Percentiles rank a stretch among this genome's conserved stretches.
Conservation (phyloP, 2,329 filamentous ascomycete species). For the Apiospora marii region DNA sequence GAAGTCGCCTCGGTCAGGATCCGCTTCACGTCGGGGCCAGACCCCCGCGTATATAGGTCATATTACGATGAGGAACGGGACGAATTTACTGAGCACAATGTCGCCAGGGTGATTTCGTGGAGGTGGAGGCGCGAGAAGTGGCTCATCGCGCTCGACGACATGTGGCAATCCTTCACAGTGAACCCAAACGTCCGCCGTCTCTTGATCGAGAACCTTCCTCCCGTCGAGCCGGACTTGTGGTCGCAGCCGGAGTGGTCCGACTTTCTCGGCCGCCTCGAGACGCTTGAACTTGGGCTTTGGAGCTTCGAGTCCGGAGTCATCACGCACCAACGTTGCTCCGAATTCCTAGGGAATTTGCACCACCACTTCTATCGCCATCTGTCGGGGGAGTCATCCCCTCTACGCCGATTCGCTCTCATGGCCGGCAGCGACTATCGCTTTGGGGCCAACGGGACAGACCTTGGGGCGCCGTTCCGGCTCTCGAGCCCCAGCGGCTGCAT, state of each 20-base stretch:
- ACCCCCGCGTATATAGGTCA: too few species aligned
- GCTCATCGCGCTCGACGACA: neutral
- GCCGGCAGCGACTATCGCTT: too few species aligned
- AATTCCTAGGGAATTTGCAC: neutral
- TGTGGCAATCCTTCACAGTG: neutral
- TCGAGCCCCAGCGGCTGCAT: too few species aligned
- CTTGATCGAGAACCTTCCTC: neutral
- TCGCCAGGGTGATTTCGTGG: too few species aligned
- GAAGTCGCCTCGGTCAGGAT: too few species aligned
- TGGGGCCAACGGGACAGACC: too few species aligned
- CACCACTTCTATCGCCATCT: neutral
- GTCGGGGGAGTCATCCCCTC: neutral
- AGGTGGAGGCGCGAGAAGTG: neutral
- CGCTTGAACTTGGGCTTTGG: neutral
- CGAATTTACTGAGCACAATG: too few species aligned
- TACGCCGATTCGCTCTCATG: neutral
- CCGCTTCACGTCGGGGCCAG: too few species aligned
- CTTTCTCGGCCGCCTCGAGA: neutral
- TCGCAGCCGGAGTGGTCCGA: neutral
- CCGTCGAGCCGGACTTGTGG: neutral
- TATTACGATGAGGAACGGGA: too few species aligned
- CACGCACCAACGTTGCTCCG: too few species aligned
- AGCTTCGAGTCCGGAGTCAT: neutral
- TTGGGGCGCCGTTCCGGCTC: too few species aligned
- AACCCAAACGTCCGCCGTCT: neutral